Percentiles rank a stretch among this genome's conserved stretches.
Evolutionary conservation across 345 rosid species (phyloP).

Genomic region (Salix dunnii): DNA sequence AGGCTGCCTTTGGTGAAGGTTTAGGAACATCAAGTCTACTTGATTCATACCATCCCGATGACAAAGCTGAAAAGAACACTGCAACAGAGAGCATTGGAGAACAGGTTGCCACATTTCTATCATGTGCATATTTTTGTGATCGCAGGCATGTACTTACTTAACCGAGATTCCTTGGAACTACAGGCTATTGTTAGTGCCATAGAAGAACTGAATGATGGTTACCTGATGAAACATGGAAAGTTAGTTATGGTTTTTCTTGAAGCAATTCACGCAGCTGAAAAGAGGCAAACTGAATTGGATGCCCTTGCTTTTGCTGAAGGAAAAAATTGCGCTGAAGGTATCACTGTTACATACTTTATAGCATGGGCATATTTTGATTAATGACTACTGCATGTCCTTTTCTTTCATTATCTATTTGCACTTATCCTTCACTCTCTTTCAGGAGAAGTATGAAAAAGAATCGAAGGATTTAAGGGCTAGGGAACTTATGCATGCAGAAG

Average conservation of each 20-base stretch:
- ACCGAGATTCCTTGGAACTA: constrained; percentile 21
- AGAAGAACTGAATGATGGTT: constrained; percentile 53
- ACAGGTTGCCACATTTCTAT: constrained; percentile 16
- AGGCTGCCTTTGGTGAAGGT: constrained; percentile 38
- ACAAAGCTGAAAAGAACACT: constrained; percentile 34
- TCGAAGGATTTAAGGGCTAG: constrained; percentile 84
- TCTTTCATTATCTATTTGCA: background rate
- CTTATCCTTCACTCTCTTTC: constrained; percentile 4
- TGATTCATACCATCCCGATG: constrained; percentile 63
- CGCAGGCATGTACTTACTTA: background rate
- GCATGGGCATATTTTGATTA: constrained; percentile 7
- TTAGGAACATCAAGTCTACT: constrained; percentile 50
- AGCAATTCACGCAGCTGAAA: constrained; percentile 91
- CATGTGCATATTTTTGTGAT: background rate
- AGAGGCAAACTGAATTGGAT: constrained; percentile 85
- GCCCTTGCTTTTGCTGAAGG: constrained; percentile 73
- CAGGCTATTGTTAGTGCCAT: constrained; percentile 49
- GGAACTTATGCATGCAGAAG: constrained; percentile 91
- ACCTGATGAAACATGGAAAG: constrained; percentile 63
- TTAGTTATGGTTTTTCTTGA: constrained; percentile 71
- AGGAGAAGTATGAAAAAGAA: constrained; percentile 90
- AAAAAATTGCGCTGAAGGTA: constrained; percentile 72
- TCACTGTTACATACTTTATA: constrained; percentile 4
- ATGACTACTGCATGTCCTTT: constrained; percentile 1
- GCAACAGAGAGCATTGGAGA: constrained; percentile 15